A percentile compares a stretch with the other conserved stretches of the same genome.
Conservation (phyloP, 129 eudicot genomes). For the Artemisia annua region DNA sequence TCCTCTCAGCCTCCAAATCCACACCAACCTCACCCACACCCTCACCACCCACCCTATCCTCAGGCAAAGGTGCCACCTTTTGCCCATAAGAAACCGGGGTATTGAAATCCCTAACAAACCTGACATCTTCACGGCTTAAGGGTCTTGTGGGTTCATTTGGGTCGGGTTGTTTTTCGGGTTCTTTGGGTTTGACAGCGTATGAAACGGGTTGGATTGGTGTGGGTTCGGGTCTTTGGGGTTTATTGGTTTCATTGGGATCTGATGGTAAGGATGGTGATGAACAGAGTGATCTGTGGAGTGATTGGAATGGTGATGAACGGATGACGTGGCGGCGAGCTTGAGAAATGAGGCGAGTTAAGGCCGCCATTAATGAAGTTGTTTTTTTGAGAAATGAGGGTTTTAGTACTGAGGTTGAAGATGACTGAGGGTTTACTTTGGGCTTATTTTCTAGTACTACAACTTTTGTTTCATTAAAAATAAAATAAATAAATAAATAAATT, state of each 20-base stretch:
- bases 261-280: slow-evolving; percentile 36
- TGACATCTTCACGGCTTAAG: slow-evolving; percentile 59
- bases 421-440: too few relatives aligned
- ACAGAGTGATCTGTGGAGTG: slow-evolving; percentile 32
- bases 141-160: background rate
- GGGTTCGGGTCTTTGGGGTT: slow-evolving; percentile 21
- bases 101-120: slow-evolving; percentile 55
- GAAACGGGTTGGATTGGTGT: slow-evolving; percentile 55
- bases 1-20: slow-evolving; percentile 59
- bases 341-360: slow-evolving; percentile 51
- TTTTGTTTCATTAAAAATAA: too few relatives aligned
- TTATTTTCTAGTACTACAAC: too few relatives aligned
- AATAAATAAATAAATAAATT: too few relatives aligned
- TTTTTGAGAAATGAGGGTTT: slow-evolving; percentile 28
- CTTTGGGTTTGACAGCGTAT: slow-evolving; percentile 56
- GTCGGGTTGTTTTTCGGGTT: slow-evolving; percentile 22
- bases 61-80: slow-evolving; percentile 84
- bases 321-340: slow-evolving; percentile 45
- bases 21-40: slow-evolving; percentile 25
- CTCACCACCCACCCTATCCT: slow-evolving; percentile 36
- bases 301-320: background rate
- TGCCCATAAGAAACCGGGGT: slow-evolving; percentile 47
- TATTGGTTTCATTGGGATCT: slow-evolving; percentile 15
- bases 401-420: slow-evolving; percentile 6
- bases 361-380: slow-evolving; percentile 47